Evolutionary conservation across 2,329 filamentous ascomycete species (phyloP).

Genomic region (Tricladium varicosporioides): DNA sequence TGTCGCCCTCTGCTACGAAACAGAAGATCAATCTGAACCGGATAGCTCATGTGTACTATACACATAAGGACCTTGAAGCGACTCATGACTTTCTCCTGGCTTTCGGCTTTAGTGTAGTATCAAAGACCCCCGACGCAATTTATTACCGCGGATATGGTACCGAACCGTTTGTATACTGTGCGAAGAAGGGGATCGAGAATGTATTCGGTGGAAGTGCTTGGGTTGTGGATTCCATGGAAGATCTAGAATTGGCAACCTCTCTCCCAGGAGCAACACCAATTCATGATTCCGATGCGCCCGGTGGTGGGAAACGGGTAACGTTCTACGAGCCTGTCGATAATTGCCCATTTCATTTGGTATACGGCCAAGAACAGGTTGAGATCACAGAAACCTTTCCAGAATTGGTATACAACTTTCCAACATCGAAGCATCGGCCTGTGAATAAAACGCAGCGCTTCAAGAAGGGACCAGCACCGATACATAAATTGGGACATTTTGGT

Average conservation of each 20-base stretch:
- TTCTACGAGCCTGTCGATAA: slow-evolving; percentile 51
- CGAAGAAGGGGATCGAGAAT: slow-evolving; percentile 45
- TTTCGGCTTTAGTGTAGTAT: slow-evolving; percentile 20
- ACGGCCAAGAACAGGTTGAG: slow-evolving; percentile 47
- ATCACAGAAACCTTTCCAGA: slow-evolving; percentile 39
- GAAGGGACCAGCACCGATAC: slow-evolving; percentile 46
- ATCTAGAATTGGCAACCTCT: slow-evolving; percentile 50
- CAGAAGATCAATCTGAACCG: slow-evolving; percentile 31
- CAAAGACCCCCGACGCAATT: slow-evolving; percentile 38
- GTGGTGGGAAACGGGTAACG: slow-evolving; percentile 51
- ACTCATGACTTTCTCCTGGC: slow-evolving; percentile 27
- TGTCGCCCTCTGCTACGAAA: slow-evolving; percentile 28
- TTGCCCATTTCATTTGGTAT: slow-evolving; percentile 56
- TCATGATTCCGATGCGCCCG: slow-evolving; percentile 51
- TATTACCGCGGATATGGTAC: slow-evolving; percentile 61
- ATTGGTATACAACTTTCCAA: slow-evolving; percentile 47
- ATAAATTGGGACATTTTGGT: slow-evolving; percentile 56
- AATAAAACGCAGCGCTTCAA: slow-evolving; percentile 52
- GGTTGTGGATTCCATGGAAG: slow-evolving; percentile 53
- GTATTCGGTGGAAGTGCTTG: slow-evolving; percentile 58
- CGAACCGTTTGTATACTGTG: slow-evolving; percentile 59
- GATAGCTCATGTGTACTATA: slow-evolving; percentile 30
- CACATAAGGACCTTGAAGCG: slow-evolving; percentile 22
- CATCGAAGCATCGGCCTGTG: slow-evolving; percentile 46
- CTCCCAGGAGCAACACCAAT: slow-evolving; percentile 47